Conservation (phyloP, 495 filamentous ascomycete genomes). For the Staphylotrichum longicolle region DNA sequence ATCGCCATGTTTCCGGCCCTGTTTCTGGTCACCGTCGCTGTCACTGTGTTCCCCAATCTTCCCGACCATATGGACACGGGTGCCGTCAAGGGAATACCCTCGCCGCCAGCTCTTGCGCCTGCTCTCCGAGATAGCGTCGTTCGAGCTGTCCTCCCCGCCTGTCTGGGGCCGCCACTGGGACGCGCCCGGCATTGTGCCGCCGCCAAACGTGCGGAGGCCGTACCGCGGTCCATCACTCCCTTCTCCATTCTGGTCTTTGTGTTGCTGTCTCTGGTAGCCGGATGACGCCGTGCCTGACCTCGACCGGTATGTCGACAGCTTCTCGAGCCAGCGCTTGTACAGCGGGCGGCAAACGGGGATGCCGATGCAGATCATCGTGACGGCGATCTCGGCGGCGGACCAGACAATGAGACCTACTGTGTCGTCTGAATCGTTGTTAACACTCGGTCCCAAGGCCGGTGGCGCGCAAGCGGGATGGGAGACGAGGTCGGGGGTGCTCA, state of each 20-base stretch:
- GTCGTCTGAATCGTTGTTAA: neutral
- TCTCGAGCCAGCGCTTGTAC: slow-evolving; percentile 4
- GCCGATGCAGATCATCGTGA: slow-evolving; percentile 5
- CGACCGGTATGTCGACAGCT: neutral
- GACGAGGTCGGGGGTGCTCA: neutral
- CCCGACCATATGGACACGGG: too few relatives aligned
- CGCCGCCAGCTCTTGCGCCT: neutral
- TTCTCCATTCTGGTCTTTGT: neutral
- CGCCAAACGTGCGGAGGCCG: neutral
- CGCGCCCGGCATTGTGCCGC: neutral
- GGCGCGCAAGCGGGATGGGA: neutral
- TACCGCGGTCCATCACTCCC: neutral
- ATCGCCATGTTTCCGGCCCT: neutral
- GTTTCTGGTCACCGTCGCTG: too few relatives aligned
- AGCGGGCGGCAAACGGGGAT: slow-evolving; percentile 5
- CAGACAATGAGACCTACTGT: slow-evolving; percentile 4
- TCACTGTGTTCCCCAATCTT: too few relatives aligned
- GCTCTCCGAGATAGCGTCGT: neutral
- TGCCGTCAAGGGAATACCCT: too few relatives aligned
- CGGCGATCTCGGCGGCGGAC: slow-evolving; percentile 6
- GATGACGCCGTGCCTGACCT: neutral
- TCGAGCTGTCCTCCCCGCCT: neutral
- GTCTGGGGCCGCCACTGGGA: neutral
- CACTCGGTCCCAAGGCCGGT: neutral
- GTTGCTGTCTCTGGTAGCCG: neutral